Base-by-base conservation (phyloP, 2,329 filamentous ascomycete species). In the Aureobasidium melanogenum region DNA sequence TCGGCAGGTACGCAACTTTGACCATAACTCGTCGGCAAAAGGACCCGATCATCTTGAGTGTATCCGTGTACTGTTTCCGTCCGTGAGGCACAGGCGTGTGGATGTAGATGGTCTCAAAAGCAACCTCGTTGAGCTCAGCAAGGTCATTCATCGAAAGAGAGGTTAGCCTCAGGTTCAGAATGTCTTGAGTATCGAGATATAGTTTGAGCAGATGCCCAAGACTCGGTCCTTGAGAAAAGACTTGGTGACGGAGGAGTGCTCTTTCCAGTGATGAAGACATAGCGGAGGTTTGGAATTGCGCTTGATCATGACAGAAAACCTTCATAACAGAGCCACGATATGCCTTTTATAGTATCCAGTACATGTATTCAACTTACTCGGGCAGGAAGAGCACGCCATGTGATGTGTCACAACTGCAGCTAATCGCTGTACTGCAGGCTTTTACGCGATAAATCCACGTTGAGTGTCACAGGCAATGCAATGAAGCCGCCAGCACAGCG, bases 381-480 rank as follows among this genome's bases (percentile, higher is more conserved):
- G 24, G 5, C 28, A 36, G 44, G 44, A 2, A 59, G 46, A 58
- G 55, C 56, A 59, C 56, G 56, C 56, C 55, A 39, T 56, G 41
- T 57, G 30, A 57, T 48, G 56, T 50, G 44, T 50, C 44, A 59
- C 56, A 2, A 15, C 15, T 30, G 26, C 38, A 19, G 44, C 56
- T 44, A 34, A 24, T 19, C 30, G 22, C 24, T 28, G 22, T 36
- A 22, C 17, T 15, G 39, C 52, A 58, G n/a, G 54, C 54, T 44
- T 58, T 58, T 36, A 47, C 54, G 54, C 12, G 41, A 47, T 36
- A 5, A 12, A 38, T 22, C 24, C 30, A 24, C 34, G 30, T 43
- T 19, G 28, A 28, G 41, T 47, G 39, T 17, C 41, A 57, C 41
- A 38, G 5, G 17, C 12, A 34, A 44, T 14, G n/a, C 54, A 47